A percentile compares a stretch with the other conserved stretches of the same genome.
phyloP scores from a whole-genome alignment of 1,139 yeast genomes.

The Lodderomyces theae region DNA sequence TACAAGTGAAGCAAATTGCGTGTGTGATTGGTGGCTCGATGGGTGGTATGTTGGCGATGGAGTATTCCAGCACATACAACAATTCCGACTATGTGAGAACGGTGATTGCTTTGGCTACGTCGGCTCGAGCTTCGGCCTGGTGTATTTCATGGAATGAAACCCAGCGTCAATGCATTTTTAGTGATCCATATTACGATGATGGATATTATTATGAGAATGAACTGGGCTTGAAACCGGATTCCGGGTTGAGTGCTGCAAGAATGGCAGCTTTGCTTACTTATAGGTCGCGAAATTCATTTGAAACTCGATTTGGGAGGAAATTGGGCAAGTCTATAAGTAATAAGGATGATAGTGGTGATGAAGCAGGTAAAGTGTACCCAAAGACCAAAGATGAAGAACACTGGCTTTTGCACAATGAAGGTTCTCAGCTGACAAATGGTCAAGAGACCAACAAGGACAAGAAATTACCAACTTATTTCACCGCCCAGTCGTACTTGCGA shows the following conservation, averaged over 20 bases:
- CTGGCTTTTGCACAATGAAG: slow-evolving; percentile 47
- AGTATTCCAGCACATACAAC: slow-evolving; percentile 68
- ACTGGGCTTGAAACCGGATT: slow-evolving; percentile 64
- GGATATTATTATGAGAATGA: slow-evolving; percentile 69
- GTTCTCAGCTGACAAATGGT: slow-evolving; percentile 24
- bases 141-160: slow-evolving; percentile 99
- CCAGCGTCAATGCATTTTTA: slow-evolving; percentile 90
- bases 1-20: slow-evolving; percentile 75
- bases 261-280: slow-evolving; percentile 95
- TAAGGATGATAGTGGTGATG: slow-evolving; percentile 1
- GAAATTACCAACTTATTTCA: slow-evolving; percentile 81
- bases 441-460: slow-evolving; percentile 17
- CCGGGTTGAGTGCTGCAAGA: slow-evolving; percentile 93
- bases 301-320: slow-evolving; percentile 82
- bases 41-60: slow-evolving; percentile 98
- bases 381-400: slow-evolving; percentile 44
- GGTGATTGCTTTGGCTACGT: slow-evolving; percentile 85
- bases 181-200: slow-evolving; percentile 89
- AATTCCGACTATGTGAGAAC: slow-evolving; percentile 68
- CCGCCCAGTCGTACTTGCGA: slow-evolving; percentile 91
- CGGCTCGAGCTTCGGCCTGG: slow-evolving; percentile 97
- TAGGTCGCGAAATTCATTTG: slow-evolving; percentile 89
- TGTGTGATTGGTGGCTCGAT: slow-evolving; percentile 93
- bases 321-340: slow-evolving; percentile 19
- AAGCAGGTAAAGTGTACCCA: slow-evolving; percentile 23